A percentile compares a stretch with the other conserved stretches of the same genome.
phyloP scores from a whole-genome alignment of 768 basidiomycete species.

The Sistotremastrum suecicum region DNA sequence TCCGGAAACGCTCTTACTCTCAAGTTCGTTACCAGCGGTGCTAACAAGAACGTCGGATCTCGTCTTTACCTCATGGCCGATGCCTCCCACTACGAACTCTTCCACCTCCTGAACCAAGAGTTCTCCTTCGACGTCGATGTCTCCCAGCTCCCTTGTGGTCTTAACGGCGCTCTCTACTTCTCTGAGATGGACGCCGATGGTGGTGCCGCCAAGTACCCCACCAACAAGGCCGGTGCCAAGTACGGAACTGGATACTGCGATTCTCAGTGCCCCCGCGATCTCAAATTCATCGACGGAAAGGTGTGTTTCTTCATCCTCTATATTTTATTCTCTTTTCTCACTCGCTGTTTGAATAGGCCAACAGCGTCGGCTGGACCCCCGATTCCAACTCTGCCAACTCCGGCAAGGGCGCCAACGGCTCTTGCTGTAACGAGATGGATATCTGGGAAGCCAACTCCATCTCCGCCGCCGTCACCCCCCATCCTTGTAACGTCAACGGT shows the following conservation, averaged over 20 bases:
- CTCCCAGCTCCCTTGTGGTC: conserved; percentile 40
- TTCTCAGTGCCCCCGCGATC: conserved; percentile 42
- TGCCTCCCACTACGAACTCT: background rate
- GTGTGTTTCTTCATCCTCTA: conserved; percentile 16
- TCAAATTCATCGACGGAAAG: conserved; percentile 46
- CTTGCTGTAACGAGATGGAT: conserved; percentile 22
- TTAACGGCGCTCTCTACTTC: conserved; percentile 52
- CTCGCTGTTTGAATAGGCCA: conserved; percentile 12
- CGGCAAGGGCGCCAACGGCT: conserved; percentile 15
- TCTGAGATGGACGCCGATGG: conserved; percentile 45
- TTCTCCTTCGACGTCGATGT: conserved; percentile 49
- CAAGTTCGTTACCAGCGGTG: conserved; percentile 17
- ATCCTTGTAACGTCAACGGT: conserved; percentile 26
- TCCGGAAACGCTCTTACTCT: conserved; percentile 18
- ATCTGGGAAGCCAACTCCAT: conserved; percentile 21
- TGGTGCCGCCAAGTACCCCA: conserved; percentile 32
- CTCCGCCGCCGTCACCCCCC: conserved; percentile 16
- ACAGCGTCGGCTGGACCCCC: conserved; percentile 15
- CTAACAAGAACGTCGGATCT: conserved; percentile 16
- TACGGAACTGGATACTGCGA: conserved; percentile 58
- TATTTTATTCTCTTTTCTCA: background rate
- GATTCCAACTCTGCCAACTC: conserved; percentile 20
- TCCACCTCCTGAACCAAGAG: conserved; percentile 32
- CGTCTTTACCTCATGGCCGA: conserved; percentile 36
- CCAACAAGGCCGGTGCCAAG: conserved; percentile 44